phyloP scores from a whole-genome alignment of 2,329 filamentous ascomycete genomes.

The Curvularia sp. region DNA sequence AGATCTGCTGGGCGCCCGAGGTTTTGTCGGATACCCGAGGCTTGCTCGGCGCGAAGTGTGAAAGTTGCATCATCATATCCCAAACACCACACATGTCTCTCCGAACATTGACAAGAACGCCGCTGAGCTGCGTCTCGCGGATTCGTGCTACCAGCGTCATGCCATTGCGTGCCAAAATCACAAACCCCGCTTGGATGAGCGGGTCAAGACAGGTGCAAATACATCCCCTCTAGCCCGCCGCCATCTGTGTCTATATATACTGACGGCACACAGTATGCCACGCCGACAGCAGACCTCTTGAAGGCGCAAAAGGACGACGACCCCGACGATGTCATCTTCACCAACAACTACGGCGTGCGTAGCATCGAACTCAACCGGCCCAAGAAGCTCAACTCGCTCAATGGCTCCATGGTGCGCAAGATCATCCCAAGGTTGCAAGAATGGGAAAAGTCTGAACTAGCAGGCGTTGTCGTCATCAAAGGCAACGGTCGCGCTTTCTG shows the following conservation, averaged over 20 bases:
- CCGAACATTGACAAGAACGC: constrained; percentile 50
- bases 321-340: constrained; percentile 90
- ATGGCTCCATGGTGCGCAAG: constrained; percentile 93
- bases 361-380: constrained; percentile 95
- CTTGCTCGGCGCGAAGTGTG: constrained; percentile 37
- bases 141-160: constrained; percentile 58
- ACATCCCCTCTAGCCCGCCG: constrained; percentile 10
- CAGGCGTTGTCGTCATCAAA: constrained; percentile 91
- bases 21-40: constrained; percentile 47
- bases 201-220: constrained; percentile 59
- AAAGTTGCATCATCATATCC: constrained; percentile 41
- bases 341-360: constrained; percentile 84
- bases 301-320: constrained; percentile 73
- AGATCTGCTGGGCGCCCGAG: constrained; percentile 1
- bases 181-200: constrained; percentile 63
- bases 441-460: constrained; percentile 94
- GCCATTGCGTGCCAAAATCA: constrained; percentile 81
- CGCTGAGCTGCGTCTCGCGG: constrained; percentile 51
- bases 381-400: constrained; percentile 88
- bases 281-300: constrained; percentile 43
- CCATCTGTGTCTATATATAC: constrained; percentile 1
- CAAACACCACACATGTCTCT: constrained; percentile 54
- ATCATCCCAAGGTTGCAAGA: constrained; percentile 88
- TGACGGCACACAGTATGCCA: constrained; percentile 45
- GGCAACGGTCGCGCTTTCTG: constrained; percentile 88